Evolutionary conservation across 2,329 filamentous ascomycete genomes (phyloP).

Genomic region (Clonostachys solani): DNA sequence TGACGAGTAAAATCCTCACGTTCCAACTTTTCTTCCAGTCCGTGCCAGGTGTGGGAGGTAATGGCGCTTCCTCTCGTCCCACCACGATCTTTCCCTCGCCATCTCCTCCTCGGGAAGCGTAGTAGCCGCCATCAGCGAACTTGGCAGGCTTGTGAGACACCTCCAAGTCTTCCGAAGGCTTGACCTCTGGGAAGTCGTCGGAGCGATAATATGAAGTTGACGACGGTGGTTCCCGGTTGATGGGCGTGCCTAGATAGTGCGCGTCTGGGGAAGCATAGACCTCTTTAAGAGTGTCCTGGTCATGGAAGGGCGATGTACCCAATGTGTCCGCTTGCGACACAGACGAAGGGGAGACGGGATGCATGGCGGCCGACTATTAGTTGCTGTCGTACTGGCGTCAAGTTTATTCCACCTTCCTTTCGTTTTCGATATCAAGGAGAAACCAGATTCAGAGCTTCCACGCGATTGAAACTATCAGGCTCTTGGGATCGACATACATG

Average conservation of each 20-base stretch:
- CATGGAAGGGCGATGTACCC: neutral
- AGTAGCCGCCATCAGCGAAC: neutral
- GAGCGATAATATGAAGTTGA: neutral
- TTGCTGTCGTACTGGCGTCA: too few species aligned
- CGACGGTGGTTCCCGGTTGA: neutral
- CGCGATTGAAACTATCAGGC: too few species aligned
- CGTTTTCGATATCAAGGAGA: too few species aligned
- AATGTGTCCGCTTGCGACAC: too few species aligned
- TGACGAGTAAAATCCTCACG: neutral
- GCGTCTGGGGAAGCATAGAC: neutral
- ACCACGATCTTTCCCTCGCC: neutral
- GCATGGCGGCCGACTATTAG: too few species aligned
- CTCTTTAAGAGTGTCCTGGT: constrained; percentile 1
- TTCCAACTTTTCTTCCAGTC: neutral
- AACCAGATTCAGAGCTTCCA: too few species aligned
- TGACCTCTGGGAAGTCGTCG: neutral
- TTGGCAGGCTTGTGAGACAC: neutral
- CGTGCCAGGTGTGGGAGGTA: neutral
- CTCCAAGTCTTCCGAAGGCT: neutral
- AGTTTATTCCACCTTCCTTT: too few species aligned
- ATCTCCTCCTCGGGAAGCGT: neutral
- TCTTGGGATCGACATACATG: too few species aligned
- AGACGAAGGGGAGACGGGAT: too few species aligned
- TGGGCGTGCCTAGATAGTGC: neutral
- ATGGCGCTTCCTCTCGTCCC: neutral